Conservation (phyloP, 768 basidiomycete species). For the Macrolepiota dolichaula region DNA sequence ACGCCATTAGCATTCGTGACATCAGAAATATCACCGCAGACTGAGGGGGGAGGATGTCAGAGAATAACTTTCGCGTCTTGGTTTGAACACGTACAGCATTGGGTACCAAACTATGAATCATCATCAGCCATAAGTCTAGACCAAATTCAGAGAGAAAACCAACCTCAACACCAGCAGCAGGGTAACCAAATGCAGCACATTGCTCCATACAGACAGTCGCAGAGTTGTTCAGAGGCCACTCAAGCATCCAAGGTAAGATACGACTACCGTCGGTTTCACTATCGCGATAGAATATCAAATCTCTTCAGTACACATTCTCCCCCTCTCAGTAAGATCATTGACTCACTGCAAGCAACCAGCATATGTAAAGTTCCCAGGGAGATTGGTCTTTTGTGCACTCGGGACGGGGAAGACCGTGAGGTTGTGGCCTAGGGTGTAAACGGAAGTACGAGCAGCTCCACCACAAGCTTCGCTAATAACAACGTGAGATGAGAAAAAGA, state of each 20-base stretch:
- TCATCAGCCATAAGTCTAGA: neutral
- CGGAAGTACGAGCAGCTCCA: conserved; percentile 67
- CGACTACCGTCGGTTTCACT: conserved; percentile 48
- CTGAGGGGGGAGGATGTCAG: conserved; percentile 27
- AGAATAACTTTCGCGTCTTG: neutral
- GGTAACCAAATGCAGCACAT: conserved; percentile 70
- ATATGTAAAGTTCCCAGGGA: conserved; percentile 66
- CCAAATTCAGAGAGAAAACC: conserved; percentile 7
- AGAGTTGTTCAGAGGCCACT: conserved; percentile 59
- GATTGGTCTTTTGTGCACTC: conserved; percentile 43
- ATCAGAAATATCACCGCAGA: conserved; percentile 67
- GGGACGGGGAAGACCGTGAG: conserved; percentile 62
- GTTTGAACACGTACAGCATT: conserved; percentile 59
- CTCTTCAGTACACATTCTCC: neutral
- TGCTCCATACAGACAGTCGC: conserved; percentile 62
- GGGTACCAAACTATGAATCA: conserved; percentile 47
- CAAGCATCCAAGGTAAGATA: conserved; percentile 60
- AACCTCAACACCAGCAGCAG: conserved; percentile 63
- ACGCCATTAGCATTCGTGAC: conserved; percentile 37
- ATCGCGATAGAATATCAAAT: neutral
- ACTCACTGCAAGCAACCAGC: conserved; percentile 64
- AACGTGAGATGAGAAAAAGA: neutral
- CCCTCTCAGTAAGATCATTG: neutral
- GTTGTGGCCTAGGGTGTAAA: conserved; percentile 49
- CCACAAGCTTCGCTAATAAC: conserved; percentile 61